phyloP scores from a whole-genome alignment of 2,329 filamentous ascomycete genomes.

The Claviceps purpurea region DNA sequence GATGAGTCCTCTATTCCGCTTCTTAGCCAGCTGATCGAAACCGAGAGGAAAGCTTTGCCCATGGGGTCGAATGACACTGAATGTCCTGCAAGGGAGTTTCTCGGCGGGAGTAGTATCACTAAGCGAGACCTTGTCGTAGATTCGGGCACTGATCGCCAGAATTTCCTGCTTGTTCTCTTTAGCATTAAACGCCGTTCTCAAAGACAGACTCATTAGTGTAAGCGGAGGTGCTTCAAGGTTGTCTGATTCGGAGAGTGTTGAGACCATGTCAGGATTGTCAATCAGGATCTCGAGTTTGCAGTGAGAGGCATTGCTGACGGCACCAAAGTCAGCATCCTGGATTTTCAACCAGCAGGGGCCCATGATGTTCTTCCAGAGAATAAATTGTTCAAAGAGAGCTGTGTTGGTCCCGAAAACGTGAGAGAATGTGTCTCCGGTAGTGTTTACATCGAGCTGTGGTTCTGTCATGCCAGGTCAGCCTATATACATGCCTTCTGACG shows the following conservation, averaged over 20 bases:
- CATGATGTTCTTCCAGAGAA: constrained; percentile 98
- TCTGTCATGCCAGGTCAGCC: constrained; percentile 28
- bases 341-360: constrained; percentile 96
- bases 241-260: constrained; percentile 61
- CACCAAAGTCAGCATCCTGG: constrained; percentile 66
- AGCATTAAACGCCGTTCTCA: constrained; percentile 77
- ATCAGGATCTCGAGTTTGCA: constrained; percentile 89
- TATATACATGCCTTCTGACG: background rate
- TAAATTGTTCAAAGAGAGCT: constrained; percentile 91
- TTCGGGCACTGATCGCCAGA: constrained; percentile 74
- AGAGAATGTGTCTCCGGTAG: constrained; percentile 78
- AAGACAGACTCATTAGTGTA: constrained; percentile 87
- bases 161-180: constrained; percentile 97
- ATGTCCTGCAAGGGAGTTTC: constrained; percentile 76
- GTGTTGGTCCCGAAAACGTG: constrained; percentile 91
- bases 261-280: constrained; percentile 63
- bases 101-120: constrained; percentile 81
- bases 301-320: constrained; percentile 86
- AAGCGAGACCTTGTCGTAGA: constrained; percentile 83
- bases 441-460: constrained; percentile 54
- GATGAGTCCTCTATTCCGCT: constrained; percentile 62
- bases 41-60: constrained; percentile 67
- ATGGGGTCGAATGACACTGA: constrained; percentile 78
- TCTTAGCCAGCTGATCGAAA: constrained; percentile 63
- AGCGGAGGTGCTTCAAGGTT: constrained; percentile 72